Conservation (phyloP, 768 basidiomycete genomes). For the Cyclocybe cylindracea region DNA sequence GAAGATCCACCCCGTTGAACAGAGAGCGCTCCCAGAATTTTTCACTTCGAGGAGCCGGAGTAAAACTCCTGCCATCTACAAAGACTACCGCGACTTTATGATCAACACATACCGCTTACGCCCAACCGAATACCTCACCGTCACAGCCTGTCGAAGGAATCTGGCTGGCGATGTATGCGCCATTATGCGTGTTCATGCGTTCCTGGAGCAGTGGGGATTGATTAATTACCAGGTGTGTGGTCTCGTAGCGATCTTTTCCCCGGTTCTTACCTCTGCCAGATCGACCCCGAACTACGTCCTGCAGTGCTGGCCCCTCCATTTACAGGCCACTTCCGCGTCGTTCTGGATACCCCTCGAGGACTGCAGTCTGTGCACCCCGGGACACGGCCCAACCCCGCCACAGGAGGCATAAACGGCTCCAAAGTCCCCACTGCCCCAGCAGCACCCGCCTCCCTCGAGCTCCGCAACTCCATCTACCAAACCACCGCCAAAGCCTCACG, state of each 20-base stretch:
- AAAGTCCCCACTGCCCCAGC: constrained; percentile 32
- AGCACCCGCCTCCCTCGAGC: constrained; percentile 75
- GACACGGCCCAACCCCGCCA: constrained; percentile 40
- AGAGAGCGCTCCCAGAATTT: constrained; percentile 93
- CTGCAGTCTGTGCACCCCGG: constrained; percentile 92
- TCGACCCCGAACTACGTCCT: constrained; percentile 95
- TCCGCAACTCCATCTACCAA: constrained; percentile 86
- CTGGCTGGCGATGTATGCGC: constrained; percentile 97
- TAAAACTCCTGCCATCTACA: constrained; percentile 97
- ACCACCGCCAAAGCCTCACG: constrained; percentile 84
- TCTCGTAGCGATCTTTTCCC: background rate
- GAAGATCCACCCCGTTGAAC: constrained; percentile 89
- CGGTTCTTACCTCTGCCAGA: constrained; percentile 47
- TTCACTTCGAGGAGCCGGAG: constrained; percentile 95
- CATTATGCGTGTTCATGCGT: constrained; percentile 98
- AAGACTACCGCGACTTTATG: constrained; percentile 99
- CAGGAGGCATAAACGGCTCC: constrained; percentile 44
- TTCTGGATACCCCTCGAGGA: constrained; percentile 95
- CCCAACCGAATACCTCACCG: constrained; percentile 92
- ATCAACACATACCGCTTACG: constrained; percentile 96
- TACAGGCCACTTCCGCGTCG: constrained; percentile 97
- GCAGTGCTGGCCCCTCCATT: constrained; percentile 95
- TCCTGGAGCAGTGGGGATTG: constrained; percentile 98
- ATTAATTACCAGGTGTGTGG: constrained; percentile 93
- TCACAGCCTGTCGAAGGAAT: constrained; percentile 98